Percentiles rank a stretch among this genome's conserved stretches.
Conservation (phyloP, 1,139 yeast species). For the Candida sp. region DNA sequence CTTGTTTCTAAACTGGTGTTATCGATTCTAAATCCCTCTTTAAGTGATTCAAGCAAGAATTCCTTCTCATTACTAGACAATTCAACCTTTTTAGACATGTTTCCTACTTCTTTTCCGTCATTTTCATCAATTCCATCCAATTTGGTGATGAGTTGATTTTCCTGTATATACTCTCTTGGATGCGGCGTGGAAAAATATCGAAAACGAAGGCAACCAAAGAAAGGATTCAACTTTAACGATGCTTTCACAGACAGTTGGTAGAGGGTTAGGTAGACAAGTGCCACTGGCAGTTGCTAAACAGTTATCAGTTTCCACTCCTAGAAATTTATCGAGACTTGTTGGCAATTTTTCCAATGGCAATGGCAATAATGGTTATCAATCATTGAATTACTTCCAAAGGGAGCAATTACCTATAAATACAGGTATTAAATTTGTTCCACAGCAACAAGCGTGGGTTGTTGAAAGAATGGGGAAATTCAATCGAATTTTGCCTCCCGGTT, state of each 20-base stretch:
- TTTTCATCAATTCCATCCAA: not conserved
- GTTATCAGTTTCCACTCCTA: not conserved
- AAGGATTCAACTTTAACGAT: not conserved
- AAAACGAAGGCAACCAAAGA: not conserved
- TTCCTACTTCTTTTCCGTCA: not conserved
- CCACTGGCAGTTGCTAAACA: not conserved
- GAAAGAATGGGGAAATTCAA: slow-evolving; percentile 90
- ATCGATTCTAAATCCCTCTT: slow-evolving; percentile 62
- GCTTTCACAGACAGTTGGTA: not conserved
- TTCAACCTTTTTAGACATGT: slow-evolving; percentile 55
- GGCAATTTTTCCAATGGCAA: not conserved
- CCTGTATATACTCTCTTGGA: too few relatives aligned
- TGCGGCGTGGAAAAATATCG: not conserved
- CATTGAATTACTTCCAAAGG: slow-evolving; percentile 61
- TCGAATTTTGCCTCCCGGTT: slow-evolving; percentile 72
- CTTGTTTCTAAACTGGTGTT: slow-evolving; percentile 40
- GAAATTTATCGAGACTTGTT: not conserved
- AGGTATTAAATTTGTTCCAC: slow-evolving; percentile 76
- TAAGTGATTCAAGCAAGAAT: slow-evolving; percentile 61
- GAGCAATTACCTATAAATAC: slow-evolving; percentile 73
- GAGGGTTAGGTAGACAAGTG: not conserved
- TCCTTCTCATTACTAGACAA: slow-evolving; percentile 64
- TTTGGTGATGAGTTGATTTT: not conserved
- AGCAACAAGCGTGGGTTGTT: slow-evolving; percentile 88
- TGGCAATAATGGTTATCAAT: slow-evolving; percentile 2